phyloP scores from a whole-genome alignment of 2,329 filamentous ascomycete genomes.

The Neopestalotiopsis clavispora region DNA sequence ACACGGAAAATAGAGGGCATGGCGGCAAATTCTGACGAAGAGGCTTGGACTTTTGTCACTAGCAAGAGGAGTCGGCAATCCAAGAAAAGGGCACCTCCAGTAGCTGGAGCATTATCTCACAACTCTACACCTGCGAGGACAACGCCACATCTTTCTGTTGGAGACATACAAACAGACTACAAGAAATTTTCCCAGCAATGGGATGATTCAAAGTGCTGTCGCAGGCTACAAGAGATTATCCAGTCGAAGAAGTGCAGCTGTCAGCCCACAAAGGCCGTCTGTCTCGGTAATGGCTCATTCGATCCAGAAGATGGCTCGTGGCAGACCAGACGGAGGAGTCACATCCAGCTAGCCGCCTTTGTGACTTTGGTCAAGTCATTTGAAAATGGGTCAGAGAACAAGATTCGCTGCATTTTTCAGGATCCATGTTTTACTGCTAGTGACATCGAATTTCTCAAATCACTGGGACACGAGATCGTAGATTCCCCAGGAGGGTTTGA shows the following conservation, averaged over 20 bases:
- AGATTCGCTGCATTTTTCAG: constrained; percentile 55
- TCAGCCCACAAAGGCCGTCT: constrained; percentile 48
- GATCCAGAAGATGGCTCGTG: constrained; percentile 53
- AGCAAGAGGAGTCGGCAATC: constrained; percentile 8
- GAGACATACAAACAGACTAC: constrained; percentile 30
- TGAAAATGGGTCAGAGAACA: constrained; percentile 25
- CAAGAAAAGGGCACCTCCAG: constrained; percentile 15
- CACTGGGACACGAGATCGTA: constrained; percentile 58
- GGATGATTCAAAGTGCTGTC: constrained; percentile 34
- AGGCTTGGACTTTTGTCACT: constrained; percentile 14
- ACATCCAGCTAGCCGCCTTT: constrained; percentile 60
- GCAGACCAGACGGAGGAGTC: constrained; percentile 50
- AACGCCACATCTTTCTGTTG: constrained; percentile 26
- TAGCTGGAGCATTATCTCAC: neutral
- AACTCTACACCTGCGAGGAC: neutral
- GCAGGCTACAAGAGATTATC: constrained; percentile 40
- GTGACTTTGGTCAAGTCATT: constrained; percentile 49
- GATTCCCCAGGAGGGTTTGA: constrained; percentile 58
- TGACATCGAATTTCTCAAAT: constrained; percentile 57
- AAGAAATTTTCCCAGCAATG: constrained; percentile 28
- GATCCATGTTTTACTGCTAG: constrained; percentile 56
- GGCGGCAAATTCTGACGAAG: neutral
- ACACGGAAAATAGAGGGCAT: neutral
- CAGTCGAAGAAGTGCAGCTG: constrained; percentile 25
- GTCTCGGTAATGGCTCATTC: constrained; percentile 60